phyloP scores from a whole-genome alignment of 495 filamentous ascomycete species.

The Aspergillus diversus region DNA sequence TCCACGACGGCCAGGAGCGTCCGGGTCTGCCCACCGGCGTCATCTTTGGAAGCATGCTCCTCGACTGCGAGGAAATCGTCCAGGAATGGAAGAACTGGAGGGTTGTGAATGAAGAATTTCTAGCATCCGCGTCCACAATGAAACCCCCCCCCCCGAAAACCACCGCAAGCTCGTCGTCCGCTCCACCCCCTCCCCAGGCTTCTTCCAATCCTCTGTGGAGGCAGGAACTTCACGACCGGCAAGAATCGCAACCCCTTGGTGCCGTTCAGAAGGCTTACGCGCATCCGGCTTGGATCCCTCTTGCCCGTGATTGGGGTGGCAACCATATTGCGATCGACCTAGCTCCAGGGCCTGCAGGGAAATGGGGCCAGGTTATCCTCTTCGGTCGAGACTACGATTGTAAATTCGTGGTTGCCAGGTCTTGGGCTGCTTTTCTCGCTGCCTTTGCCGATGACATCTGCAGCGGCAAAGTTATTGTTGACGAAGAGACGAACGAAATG shows the following conservation, averaged over 20 bases:
- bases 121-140: constrained; percentile 58
- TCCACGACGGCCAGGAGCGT: constrained; percentile 96
- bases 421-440: constrained; percentile 88
- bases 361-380: constrained; percentile 96
- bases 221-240: constrained; percentile 79
- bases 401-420: constrained; percentile 93
- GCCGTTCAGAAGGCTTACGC: constrained; percentile 92
- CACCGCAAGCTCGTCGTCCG: constrained; percentile 64
- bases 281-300: constrained; percentile 93
- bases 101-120: constrained; percentile 85
- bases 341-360: constrained; percentile 85
- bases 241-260: constrained; percentile 85
- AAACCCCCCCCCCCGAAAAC: constrained; percentile 64
- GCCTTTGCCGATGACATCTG: constrained; percentile 86
- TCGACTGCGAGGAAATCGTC: constrained; percentile 98
- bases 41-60: constrained; percentile 90
- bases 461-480: constrained; percentile 83
- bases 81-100: constrained; percentile 98
- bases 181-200: constrained; percentile 53
- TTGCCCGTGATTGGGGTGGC: constrained; percentile 97
- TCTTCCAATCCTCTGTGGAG: constrained; percentile 70
- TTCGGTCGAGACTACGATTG: constrained; percentile 98
- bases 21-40: constrained; percentile 89
- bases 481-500: constrained; percentile 89
- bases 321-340: constrained; percentile 96